Evolutionary conservation across 352 stramenopile genomes (phyloP), one percentile per base, ranked within the genome.

Genomic region (Phytophthora pisi): DNA sequence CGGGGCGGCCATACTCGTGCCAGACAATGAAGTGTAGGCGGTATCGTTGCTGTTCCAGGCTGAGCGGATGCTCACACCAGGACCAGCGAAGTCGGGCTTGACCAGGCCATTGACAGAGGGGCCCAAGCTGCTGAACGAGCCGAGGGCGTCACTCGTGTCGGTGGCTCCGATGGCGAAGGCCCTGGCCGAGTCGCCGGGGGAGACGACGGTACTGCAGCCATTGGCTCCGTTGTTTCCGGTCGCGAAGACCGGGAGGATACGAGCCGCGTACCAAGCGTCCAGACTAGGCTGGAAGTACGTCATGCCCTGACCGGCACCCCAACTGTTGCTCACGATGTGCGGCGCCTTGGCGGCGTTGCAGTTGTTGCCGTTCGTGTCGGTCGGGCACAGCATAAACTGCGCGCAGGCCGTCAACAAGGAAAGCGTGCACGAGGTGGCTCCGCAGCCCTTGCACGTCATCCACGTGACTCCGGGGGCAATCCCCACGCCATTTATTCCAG

Each of bases 311-410:
- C 59, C 57, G 9, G 20, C 68, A 8, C 74, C 78, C 81, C 81
- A 89, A 63, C 78, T 88, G 51, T 88, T 88, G 77, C 72, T 89
- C 15, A 89, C 71, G 5, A 89, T 70, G 46, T 84, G 69, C 5
- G 81, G 81, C 0, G 74, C 68, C 50, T 88, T 84, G 5, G 75
- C 68, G 26, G 78, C 70, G 31, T 88, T 71, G 20, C 60, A 70
- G 64, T 85, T 81, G 55, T 75, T 75, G 46, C 80, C 82, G 42
- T 82, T 74, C 45, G 72, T 72, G 51, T 87, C 72, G 3, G 78
- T 89, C 11, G 82, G 82, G 57, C 82, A 91, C 56, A 86, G 4
- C 51, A 91, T 83, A 61, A 82, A 91, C 57, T 90, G 68, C 3
- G 60, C 66, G 61, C 79, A 90, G 15, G 62, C 51, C 9, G 74